Base-by-base conservation (phyloP, 805 yeast species). In the Middelhovenomyces tepae region DNA sequence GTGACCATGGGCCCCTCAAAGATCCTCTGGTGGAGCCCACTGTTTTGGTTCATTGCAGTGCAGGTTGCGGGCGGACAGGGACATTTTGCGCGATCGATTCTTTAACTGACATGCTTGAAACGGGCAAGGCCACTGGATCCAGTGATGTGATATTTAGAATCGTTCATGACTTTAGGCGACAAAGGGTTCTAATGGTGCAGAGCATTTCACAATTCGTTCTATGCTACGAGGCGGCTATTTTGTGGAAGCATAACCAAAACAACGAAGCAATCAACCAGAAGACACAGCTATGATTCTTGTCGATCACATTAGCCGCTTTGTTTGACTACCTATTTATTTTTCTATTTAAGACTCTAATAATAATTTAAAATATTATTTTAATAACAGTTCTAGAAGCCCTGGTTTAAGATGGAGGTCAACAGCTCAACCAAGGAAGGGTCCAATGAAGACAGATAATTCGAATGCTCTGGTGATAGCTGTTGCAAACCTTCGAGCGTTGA, bases 1-100 rank as follows among this genome's bases (percentile, higher is more conserved):
- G 16, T 11, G 15, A 9, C 2, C 10, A 13, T 9, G 15, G 11
- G 16, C 31, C 10, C 14, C 13, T 9, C 18, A 19, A 16, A 9
- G 45, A 42, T 16, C 43, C 47, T 8, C 18, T 22, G 21, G 14
- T 27, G 16, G 28, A 19, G 27, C 53, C 57, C 5, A 80, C 83
- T 17, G 69, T 75, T 2, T 50, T 85, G 27, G 84, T 81, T 25
- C 97, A 89, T 59, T 89, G 98, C 56, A 80, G 94, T 9, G 97
- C 97, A 2, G 98, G 98, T 0, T 89, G 95, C 56, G 98, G 98
- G 7, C 68, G 98, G 38, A 89, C 97, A 0, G 98, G 98, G 2
- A 82, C 95, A 2, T 78, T 82, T 51, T 80, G 63, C 45, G 38
- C 67, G 25, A 44, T 59, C 43, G 54, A 64, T 47, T 42, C 55